Evolutionary conservation across 352 stramenopile species (phyloP).

Genomic region (Phytophthora litchii): DNA sequence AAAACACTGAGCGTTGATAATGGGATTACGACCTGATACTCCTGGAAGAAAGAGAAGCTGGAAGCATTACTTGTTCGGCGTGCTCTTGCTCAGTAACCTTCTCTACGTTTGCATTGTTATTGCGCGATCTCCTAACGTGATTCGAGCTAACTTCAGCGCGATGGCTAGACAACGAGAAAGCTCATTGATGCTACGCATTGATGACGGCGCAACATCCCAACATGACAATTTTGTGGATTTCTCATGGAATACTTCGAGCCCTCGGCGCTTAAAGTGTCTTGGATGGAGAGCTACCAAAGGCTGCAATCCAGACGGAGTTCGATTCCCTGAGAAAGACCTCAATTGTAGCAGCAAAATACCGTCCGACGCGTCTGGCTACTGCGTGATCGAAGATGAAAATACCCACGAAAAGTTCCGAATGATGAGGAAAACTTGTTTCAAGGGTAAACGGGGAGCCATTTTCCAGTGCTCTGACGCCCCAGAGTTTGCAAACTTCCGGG

Average conservation of each 20-base stretch:
- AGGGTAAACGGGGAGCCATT: constrained; percentile 36
- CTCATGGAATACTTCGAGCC: not conserved
- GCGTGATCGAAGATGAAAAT: constrained; percentile 53
- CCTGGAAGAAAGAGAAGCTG: not conserved
- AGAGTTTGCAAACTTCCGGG: constrained; percentile 62
- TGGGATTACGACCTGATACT: not conserved
- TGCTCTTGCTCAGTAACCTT: constrained; percentile 8
- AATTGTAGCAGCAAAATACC: constrained; percentile 44
- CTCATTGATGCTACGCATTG: not conserved
- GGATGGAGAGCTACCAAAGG: constrained; percentile 56
- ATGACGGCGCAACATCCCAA: not conserved
- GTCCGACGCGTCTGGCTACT: constrained; percentile 53
- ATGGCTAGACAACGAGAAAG: not conserved
- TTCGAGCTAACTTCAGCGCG: not conserved
- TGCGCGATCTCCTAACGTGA: constrained; percentile 2
- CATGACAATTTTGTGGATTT: not conserved
- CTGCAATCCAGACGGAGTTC: constrained; percentile 49
- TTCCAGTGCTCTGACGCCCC: constrained; percentile 54
- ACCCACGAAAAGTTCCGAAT: constrained; percentile 62
- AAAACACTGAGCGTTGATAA: not conserved
- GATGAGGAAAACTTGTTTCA: constrained; percentile 62
- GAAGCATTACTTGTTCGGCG: constrained; percentile 14
- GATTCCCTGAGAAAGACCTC: constrained; percentile 45
- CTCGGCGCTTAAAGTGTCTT: constrained; percentile 46
- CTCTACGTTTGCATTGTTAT: constrained; percentile 14